phyloP scores from a whole-genome alignment of 1,139 yeast genomes.

The Lodderomyces orthopsilosis region DNA sequence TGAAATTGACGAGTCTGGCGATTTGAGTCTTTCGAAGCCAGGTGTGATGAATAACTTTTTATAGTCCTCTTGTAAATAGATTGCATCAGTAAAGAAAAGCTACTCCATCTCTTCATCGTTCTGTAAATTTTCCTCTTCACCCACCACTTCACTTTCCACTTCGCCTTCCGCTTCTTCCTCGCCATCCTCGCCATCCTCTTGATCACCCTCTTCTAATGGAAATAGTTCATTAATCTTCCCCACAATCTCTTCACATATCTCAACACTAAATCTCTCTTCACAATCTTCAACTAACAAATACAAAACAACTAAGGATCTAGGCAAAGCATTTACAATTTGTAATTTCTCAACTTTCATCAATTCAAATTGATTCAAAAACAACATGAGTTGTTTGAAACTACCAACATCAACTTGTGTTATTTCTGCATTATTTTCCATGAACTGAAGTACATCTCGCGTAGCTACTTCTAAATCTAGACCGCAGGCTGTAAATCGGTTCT shows the following conservation, averaged over 20 bases:
- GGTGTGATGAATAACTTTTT: conserved; percentile 30
- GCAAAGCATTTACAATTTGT: conserved; percentile 79
- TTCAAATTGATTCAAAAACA: conserved; percentile 48
- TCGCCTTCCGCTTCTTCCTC: conserved; percentile 10
- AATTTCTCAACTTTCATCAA: conserved; percentile 82
- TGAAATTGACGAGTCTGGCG: conserved; percentile 15
- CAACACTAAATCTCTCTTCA: conserved; percentile 73
- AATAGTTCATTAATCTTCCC: conserved; percentile 48
- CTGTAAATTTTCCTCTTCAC: not conserved
- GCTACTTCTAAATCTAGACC: conserved; percentile 60
- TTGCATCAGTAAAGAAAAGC: not conserved
- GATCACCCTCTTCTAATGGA: conserved; percentile 41
- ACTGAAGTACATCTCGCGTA: conserved; percentile 58
- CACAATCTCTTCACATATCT: conserved; percentile 54
- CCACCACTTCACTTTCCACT: conserved; percentile 7
- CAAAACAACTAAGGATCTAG: conserved; percentile 73
- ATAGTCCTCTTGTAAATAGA: conserved; percentile 1
- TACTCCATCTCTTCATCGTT: conserved; percentile 1
- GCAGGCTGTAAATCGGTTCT: conserved; percentile 43
- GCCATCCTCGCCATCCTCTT: conserved; percentile 26
- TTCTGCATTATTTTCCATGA: conserved; percentile 42
- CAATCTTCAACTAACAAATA: conserved; percentile 88
- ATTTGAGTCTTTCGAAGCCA: conserved; percentile 14
- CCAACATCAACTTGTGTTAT: conserved; percentile 25
- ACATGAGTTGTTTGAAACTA: conserved; percentile 53